Base-by-base conservation (phyloP, 495 filamentous ascomycete genomes). In the Daldinia decipiens region DNA sequence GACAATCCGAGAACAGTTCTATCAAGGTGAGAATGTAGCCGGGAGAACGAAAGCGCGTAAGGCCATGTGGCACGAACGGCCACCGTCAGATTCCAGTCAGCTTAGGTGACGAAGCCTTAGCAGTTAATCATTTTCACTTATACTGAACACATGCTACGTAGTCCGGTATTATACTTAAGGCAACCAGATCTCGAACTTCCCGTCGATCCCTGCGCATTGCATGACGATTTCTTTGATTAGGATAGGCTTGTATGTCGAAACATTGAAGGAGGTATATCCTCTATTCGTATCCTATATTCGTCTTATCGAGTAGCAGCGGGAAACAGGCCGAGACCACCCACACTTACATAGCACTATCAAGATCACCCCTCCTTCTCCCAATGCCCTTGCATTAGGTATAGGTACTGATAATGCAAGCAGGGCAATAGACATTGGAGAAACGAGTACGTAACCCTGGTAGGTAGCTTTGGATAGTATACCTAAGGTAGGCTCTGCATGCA, bases 391-490 rank as follows among this genome's bases (percentile, higher is more conserved):
- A 66, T 36, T 13, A 36, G 9, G 21, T 2, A 24, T 24, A 24
- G 32, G 32, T 65, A 45, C 36, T 62, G 70, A 64, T 68, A 68
- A 68, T 68, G 56, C 61, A 72, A 55, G 50, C 59, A 68, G 39
- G 69, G 64, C 64, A 24, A 56, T 62, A 32, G 34, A 54, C 45
- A 72, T 65, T 72, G 65, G 68, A 68, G 70, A 72, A 72, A 51
- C 38, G 55, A 19, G 57, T 52, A 60, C 32, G 8, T 34, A 12
- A 12, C 8, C 11, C 9, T 27, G 4, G 26, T 29, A 27, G 19
- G 52, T 71, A 13, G 27, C 63, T 67, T 51, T 59, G 58, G 54
- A 59, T 71, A 34, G 11, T 12, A 9, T 34, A 34, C 32, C 32
- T 12, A 34, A 45, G 40, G 40, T 19, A 58, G 26, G 58, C 36